Conservation (phyloP, 306 rosid genomes). For the Macrotyloma uniflorum region DNA sequence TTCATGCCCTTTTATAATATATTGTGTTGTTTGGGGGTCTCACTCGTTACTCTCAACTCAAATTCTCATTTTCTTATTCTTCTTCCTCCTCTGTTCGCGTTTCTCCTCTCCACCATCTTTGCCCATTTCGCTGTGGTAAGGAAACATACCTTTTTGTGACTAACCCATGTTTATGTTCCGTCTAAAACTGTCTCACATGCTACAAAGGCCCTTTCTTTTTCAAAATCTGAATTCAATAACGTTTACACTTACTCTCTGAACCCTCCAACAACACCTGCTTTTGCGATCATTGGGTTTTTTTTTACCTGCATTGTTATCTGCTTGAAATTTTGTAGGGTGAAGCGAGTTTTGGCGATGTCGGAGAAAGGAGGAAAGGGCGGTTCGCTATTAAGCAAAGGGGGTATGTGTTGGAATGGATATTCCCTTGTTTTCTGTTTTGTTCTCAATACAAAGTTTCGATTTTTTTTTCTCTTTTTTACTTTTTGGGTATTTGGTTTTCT, state of each 20-base stretch:
- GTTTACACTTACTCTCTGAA: background rate
- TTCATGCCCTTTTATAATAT: background rate
- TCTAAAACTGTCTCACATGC: background rate
- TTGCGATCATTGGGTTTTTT: constrained; percentile 19
- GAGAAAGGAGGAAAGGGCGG: constrained; percentile 76
- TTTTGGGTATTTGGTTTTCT: background rate
- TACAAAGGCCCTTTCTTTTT: background rate
- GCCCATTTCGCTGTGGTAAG: constrained; percentile 26
- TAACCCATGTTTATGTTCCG: constrained; percentile 8
- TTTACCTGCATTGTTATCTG: constrained; percentile 37
- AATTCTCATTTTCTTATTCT: background rate
- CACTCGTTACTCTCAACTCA: background rate
- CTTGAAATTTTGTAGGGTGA: constrained; percentile 40
- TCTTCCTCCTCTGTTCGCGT: background rate
- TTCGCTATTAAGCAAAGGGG: constrained; percentile 46
- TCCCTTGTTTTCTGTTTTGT: background rate
- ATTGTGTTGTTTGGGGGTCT: background rate
- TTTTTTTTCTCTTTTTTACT: background rate
- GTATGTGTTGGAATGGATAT: constrained; percentile 33
- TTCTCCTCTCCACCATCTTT: background rate
- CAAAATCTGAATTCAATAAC: background rate
- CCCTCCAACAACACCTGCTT: background rate
- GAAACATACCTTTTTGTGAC: background rate
- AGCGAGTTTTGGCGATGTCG: constrained; percentile 46
- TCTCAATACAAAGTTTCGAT: constrained; percentile 5